These are phyloP conservation scores for Neopestalotiopsis clavispora DNA, from an alignment of 2,329 filamentous ascomycete species.

Conservation along the genomic window DNA sequence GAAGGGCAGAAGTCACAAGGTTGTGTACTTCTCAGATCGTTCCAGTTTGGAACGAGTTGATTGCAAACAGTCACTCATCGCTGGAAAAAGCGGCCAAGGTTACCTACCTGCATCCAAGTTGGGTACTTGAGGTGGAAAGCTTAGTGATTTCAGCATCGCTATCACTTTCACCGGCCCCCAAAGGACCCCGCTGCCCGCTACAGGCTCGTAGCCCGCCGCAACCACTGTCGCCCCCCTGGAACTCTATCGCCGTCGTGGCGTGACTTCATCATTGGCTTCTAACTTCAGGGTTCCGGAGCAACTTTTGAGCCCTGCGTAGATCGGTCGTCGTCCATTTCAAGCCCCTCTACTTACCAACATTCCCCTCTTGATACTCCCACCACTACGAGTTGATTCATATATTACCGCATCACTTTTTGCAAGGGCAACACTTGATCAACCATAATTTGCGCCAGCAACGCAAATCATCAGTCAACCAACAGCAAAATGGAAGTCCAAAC, in stretches of 20 bases:
- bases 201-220: neutral
- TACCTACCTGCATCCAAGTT: neutral
- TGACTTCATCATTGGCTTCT: neutral
- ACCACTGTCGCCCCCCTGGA: neutral
- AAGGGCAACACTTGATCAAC: neutral
- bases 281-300: neutral
- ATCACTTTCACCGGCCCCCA: neutral
- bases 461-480: neutral
- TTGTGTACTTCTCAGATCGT: neutral
- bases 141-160: neutral
- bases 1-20: neutral
- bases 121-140: neutral
- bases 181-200: neutral
- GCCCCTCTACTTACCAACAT: neutral
- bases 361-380: neutral
- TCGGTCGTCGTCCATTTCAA: neutral
- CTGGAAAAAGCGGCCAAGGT: neutral
- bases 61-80: neutral
- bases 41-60: no score
- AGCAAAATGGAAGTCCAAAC: slow-evolving; percentile 35
- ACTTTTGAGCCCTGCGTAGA: neutral
- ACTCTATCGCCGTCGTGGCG: neutral
- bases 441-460: neutral
- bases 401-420: neutral
- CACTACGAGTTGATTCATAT: neutral